Base-by-base conservation (phyloP, 163 green algal species). In the Scenedesmus sp. region DNA sequence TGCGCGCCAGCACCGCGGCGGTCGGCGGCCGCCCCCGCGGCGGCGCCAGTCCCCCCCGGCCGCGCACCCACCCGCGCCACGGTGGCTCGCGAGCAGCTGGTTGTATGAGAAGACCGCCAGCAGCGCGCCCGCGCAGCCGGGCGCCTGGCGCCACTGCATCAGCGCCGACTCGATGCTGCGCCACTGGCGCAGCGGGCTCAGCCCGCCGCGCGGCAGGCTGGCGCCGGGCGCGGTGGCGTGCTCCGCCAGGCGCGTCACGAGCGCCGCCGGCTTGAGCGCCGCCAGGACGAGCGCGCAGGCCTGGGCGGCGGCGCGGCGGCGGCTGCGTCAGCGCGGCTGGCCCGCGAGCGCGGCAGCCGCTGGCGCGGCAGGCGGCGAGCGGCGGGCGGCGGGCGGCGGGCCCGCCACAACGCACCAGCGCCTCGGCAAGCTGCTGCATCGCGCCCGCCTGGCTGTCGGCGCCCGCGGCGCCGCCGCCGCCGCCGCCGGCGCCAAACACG, bases 81-180 rank as follows among this genome's bases (percentile, higher is more conserved):
- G 57, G 53, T 77, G 67, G 26, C 54, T 67, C 3, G 54, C 53
- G 26, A 77, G 69, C 69, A 77, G 69, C 69, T 77, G 69, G 53
- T 56, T 67, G 51, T 77, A 77, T 20, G 69, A 53, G 67, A 47
- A 56, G n/a, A 77, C 33, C 11, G 69, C 20, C 54, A 77, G 54
- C 69, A 77, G 47, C 15, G 69, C 53, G 53, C 56, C 34, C n/a
- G 65, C 69, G 29, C 54, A 56, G 28, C 69, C 69, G 3, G 54
- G 53, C 0, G 29, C 34, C 0, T 18, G 28, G 7, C 69, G 57
- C 69, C 69, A 77, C 20, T 42, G 24, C 69, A 67, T 67, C n/a
- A 77, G 26, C 2, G 69, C 34, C 14, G 69, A 34, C 36, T 67
- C 54, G 7, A 67, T 50, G 26, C 39, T 77, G 7, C 69, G 57